A percentile compares a stretch with the other conserved stretches of the same genome.
Evolutionary conservation across 768 basidiomycete genomes (phyloP).

Genomic region (Dacryopinax spathularia): DNA sequence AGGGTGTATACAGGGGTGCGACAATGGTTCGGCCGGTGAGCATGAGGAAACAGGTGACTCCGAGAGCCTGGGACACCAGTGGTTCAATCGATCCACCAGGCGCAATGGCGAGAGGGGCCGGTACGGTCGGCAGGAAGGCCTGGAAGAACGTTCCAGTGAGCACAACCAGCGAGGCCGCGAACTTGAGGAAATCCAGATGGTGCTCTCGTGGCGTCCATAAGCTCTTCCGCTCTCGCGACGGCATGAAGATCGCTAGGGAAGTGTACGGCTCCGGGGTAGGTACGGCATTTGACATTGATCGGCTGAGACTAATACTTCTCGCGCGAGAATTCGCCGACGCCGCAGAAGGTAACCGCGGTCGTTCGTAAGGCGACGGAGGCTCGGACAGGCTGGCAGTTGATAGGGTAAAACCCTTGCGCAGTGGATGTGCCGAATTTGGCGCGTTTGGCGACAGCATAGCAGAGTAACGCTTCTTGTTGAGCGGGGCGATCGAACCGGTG

Average conservation of each 20-base stretch:
- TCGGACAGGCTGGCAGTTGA: not conserved
- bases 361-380: not conserved
- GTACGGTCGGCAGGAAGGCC: not conserved
- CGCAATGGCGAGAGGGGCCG: not conserved
- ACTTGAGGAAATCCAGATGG: conserved; percentile 1
- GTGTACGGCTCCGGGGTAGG: conserved; percentile 2
- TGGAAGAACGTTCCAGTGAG: not conserved
- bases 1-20: not conserved
- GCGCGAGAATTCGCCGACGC: not conserved
- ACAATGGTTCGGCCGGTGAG: not conserved
- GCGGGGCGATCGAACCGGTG: not conserved
- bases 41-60: not conserved
- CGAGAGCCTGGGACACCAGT: not conserved
- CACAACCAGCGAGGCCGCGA: not conserved
- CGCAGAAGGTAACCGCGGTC: not conserved
- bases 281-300: not conserved
- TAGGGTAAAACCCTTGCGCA: not conserved
- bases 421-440: not conserved
- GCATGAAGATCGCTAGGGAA: not conserved
- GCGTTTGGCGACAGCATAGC: not conserved
- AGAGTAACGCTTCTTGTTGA: conserved; percentile 3
- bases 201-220: not conserved
- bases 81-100: not conserved
- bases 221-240: not conserved
- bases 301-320: not conserved